These are phyloP conservation scores for Ophiostoma piceae DNA, from an alignment of 2,329 filamentous ascomycete genomes.

Conservation along the genomic window DNA sequence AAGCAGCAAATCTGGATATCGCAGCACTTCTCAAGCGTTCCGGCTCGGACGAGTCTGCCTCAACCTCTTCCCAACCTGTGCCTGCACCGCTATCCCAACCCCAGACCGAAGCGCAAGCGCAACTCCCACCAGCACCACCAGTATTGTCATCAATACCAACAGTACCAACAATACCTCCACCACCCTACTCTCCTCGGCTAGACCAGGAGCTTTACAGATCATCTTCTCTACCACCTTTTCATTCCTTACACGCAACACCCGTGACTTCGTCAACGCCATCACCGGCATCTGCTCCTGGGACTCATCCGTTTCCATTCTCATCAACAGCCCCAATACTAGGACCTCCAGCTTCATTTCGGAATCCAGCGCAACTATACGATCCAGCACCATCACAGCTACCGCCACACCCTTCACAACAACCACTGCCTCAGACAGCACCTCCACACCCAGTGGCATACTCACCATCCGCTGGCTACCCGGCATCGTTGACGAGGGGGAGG, in stretches of 20 bases:
- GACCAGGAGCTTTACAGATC: slow-evolving; percentile 35
- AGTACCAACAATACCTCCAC: neutral
- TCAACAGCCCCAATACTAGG: slow-evolving; percentile 25
- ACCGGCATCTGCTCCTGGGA: slow-evolving; percentile 36
- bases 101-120: neutral
- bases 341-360: neutral
- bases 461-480: neutral
- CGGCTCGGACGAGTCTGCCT: slow-evolving; percentile 66
- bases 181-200: neutral
- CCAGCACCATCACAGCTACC: neutral
- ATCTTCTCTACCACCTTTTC: slow-evolving; percentile 34
- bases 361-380: neutral
- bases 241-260: slow-evolving; percentile 14
- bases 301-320: slow-evolving; percentile 21
- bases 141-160: neutral
- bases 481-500: slow-evolving; percentile 1
- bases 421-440: neutral
- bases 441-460: neutral
- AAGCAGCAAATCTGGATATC: slow-evolving; percentile 87
- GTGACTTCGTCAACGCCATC: slow-evolving; percentile 32
- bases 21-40: slow-evolving; percentile 74
- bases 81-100: neutral
- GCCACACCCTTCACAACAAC: neutral
- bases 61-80: slow-evolving; percentile 35
- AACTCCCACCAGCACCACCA: neutral